Evolutionary conservation across 441 rosid species (phyloP), one percentile per base, ranked within the genome.

Genomic region (Sinapis alba): DNA sequence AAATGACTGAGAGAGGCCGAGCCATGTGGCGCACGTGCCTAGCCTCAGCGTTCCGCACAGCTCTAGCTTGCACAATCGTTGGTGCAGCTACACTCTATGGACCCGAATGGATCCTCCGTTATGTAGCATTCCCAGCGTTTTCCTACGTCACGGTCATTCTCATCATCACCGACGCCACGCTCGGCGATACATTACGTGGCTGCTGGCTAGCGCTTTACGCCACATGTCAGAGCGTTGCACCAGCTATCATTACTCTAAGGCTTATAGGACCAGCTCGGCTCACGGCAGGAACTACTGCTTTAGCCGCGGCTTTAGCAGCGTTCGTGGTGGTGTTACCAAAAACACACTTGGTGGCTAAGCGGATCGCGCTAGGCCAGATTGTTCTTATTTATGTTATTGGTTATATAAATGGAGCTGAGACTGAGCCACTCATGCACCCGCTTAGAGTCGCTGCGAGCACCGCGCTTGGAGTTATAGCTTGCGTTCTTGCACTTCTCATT

Each of bases 141-240:
- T 84, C 97, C 27, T 91, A 89, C 64, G 93, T 89, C 23, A 76
- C 86, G 0, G 84, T 77, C 27, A 84, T 91, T 58, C 86, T 89
- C 10, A 70, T 89, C 16, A 74, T 76, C 54, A 84, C 89, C 2
- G 97, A 94, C 16, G 94, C 97, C 61, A 87, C 97, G 3, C 63
- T 92, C 9, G 98, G 98, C 0, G 97, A 92, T 80, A 70, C 90
- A 6, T 58, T 89, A 56, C 85, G 81, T 26, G 85, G 86, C 30
- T 90, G 95, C 78, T 94, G 97, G 98, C 78, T 90, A 41, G 87
- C 89, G 1, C 77, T 90, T 19, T 89, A 84, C 50, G 97, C 98
- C 27, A 89, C 97, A n/a, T 43, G 85, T 32, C 96, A 86, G 77
- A 92, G 87, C 68, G 65, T 86, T 10, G 92, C 88, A 5, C 97